Evolutionary conservation across 345 rosid genomes (phyloP).

Genomic region (Euclidium syriacum): DNA sequence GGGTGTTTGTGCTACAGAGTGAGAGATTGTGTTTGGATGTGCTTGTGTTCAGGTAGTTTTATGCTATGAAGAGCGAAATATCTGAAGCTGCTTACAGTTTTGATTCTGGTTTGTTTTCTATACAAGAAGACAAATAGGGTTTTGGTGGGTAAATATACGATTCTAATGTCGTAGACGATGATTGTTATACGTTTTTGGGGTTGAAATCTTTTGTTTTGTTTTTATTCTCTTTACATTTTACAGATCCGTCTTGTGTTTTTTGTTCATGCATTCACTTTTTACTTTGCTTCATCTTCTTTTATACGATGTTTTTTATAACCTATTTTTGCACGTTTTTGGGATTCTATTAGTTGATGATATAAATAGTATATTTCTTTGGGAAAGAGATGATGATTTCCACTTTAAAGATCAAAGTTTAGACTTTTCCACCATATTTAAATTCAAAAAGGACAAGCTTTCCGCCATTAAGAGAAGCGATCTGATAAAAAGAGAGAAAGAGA

Average conservation of each 20-base stretch:
- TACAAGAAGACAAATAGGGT: not conserved
- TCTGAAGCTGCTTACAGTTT: constrained; percentile 16
- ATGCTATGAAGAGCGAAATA: not conserved
- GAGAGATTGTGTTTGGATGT: not conserved
- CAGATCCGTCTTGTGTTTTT: not conserved
- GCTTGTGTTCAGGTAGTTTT: constrained; percentile 13
- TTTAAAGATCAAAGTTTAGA: no score
- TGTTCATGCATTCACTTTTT: not conserved
- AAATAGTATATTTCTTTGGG: no score
- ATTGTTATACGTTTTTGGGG: constrained; percentile 4
- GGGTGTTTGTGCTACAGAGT: not conserved
- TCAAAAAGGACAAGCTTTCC: no score
- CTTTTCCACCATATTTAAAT: no score
- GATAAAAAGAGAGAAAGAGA: no score
- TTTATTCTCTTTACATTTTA: not conserved
- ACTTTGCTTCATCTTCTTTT: not conserved
- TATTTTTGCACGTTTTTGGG: no score
- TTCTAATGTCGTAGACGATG: not conserved
- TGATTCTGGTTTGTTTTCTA: constrained; percentile 2
- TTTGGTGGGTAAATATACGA: constrained; percentile 27
- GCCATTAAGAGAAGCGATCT: no score
- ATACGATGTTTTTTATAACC: no score
- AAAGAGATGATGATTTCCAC: no score
- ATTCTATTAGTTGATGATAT: no score
- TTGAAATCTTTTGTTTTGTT: not conserved